Base-by-base conservation (phyloP, 2,329 filamentous ascomycete genomes). In the Emydomyces testavorans region DNA sequence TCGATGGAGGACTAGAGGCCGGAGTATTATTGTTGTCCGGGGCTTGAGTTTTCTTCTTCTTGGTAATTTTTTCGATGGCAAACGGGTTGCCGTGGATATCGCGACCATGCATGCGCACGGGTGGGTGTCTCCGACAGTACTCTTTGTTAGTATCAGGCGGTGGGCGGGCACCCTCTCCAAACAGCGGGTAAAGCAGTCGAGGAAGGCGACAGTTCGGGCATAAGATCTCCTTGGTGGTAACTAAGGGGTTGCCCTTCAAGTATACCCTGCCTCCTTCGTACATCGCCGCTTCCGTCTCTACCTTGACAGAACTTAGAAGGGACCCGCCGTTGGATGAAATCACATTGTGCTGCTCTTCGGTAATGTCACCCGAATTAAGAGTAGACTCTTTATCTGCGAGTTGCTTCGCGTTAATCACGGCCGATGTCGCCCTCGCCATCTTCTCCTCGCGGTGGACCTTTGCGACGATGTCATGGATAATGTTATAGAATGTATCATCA, bases 161-260 rank as follows among this genome's bases (percentile, higher is more conserved):
- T 34, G 66, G 62, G 51, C 65, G 62, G 49, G 72, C 69, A 18
- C 73, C 73, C 47, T 68, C 65, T 18, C 75, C 75, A 47, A 69
- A 69, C 44, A 71, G 66, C 6, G 78, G 77, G 55, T 79, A 76
- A 54, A 77, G 69, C 2, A 80, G 69, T 48, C 74, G 74, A 1
- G 77, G 77, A 34, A 79, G 69, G 54, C 75, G 76, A 62, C 78
- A 81, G 53, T 75, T 72, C 13, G 75, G 72, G 60, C 78, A 81
- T 56, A 75, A 68, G 26, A 78, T 76, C 46, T 80, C 74, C 38
- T 75, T 74, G 34, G 73, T 74, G 2, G 73, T 76, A 54, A 76
- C 70, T 54, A 80, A 68, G 6, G 75, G 74, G 54, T 78, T 79
- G 35, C 75, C 75, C 52, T 75, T 76, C 41, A 78, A 65, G 46